Evolutionary conservation across 2,329 filamentous ascomycete species (phyloP), one percentile per base, ranked within the genome.

Genomic region (Escovopsis sp.): DNA sequence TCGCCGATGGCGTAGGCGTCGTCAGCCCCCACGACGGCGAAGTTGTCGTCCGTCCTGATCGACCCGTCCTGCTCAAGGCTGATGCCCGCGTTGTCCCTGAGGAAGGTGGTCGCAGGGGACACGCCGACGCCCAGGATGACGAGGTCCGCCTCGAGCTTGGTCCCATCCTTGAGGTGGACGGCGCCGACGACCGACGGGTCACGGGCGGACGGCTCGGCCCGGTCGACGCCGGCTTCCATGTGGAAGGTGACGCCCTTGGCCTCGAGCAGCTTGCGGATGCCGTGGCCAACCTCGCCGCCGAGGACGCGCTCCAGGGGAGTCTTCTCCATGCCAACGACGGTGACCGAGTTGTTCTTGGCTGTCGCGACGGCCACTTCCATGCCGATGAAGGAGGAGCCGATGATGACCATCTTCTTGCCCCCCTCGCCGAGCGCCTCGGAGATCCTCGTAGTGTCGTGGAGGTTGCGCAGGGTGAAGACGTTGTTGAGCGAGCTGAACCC

Each of bases 371-470:
- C 89, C n/a, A 93, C 76, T 62, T 98, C 91, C 84, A 98, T 93
- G 35, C 91, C 91, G 56, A 98, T 98, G 62, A 98, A 98, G 1
- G 86, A 94, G 45, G 83, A 89, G 35, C 91, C 91, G 42, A 98
- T 71, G 12, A 98, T 72, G 38, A 94, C 86, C 50, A 98, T 78
- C 62, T 94, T 95, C 72, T 94, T 95, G 45, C 77, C 78, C 56
- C 84, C 78, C 39, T 85, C 76, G 28, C 86, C 86, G 38, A 94
- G 83, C 6, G 86, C 85, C 1, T 68, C 71, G 26, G 86, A 70
- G 50, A 98, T 95, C 45, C 70, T 72, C 58, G 88, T 77, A 1
- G 80, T 76, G 55, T 96, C 80, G 36, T 80, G 72, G n/a, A 93
- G 69, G 10, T 70, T 80, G 42, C 91, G 77, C 10, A 98, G 72